Evolutionary conservation across 2,329 filamentous ascomycete species (phyloP).

Genomic region (Dryadomyces sulphureus): DNA sequence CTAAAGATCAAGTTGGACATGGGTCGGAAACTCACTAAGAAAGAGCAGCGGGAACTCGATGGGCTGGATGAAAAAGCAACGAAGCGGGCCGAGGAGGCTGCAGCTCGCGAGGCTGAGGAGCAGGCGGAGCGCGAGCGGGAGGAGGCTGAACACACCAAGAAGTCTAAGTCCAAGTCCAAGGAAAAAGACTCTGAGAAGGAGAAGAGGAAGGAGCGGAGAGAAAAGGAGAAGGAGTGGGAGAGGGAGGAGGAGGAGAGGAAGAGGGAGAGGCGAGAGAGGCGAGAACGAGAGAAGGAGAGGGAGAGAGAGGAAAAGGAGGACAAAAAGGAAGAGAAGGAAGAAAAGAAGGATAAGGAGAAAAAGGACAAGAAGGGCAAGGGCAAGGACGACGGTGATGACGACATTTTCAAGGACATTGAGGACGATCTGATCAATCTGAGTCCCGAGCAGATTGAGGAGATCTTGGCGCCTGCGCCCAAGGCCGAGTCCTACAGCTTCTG

Average conservation of each 20-base stretch:
- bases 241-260: background rate
- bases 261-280: constrained; percentile 2
- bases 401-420: constrained; percentile 14
- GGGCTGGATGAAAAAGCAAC: constrained; percentile 19
- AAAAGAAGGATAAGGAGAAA: constrained; percentile 11
- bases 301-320: constrained; percentile 12
- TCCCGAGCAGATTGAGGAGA: constrained; percentile 27
- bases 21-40: constrained; percentile 15
- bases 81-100: constrained; percentile 16
- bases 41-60: constrained; percentile 18
- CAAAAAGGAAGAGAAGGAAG: constrained; percentile 15
- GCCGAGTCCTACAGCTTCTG: constrained; percentile 40
- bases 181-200: background rate
- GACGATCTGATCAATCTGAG: constrained; percentile 21
- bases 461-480: constrained; percentile 20
- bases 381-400: constrained; percentile 16
- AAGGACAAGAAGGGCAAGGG: constrained; percentile 9
- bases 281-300: constrained; percentile 14
- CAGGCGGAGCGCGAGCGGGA: constrained; percentile 21
- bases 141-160: constrained; percentile 15
- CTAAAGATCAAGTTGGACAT: constrained; percentile 16
- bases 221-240: constrained; percentile 7
- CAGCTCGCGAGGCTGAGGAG: constrained; percentile 16
- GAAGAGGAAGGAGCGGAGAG: constrained; percentile 1
- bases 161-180: constrained; percentile 23